Evolutionary conservation across 2,329 filamentous ascomycete species (phyloP).

Genomic region (Aspergillus awamori): DNA sequence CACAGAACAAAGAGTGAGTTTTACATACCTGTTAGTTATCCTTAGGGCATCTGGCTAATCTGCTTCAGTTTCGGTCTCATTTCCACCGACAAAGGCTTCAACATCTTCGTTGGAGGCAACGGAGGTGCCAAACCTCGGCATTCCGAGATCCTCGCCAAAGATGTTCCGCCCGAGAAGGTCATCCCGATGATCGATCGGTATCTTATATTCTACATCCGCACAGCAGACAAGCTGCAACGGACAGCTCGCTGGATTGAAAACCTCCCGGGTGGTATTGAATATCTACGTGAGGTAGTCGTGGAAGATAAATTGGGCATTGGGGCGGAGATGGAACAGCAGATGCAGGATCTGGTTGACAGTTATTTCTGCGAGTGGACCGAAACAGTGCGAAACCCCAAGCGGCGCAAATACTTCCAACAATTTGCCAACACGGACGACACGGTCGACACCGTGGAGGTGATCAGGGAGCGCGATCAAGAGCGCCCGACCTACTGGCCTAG

Average conservation of each 20-base stretch:
- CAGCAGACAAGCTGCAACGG: constrained; percentile 84
- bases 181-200: constrained; percentile 85
- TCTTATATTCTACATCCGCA: constrained; percentile 90
- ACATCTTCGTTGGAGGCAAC: constrained; percentile 88
- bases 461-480: constrained; percentile 71
- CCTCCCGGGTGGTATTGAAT: constrained; percentile 79
- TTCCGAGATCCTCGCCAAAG: constrained; percentile 80
- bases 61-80: constrained; percentile 76
- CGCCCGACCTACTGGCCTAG: constrained; percentile 78
- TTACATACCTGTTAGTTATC: no score
- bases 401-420: constrained; percentile 72
- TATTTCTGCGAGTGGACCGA: constrained; percentile 95
- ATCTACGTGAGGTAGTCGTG: constrained; percentile 79
- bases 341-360: constrained; percentile 78
- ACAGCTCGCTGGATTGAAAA: constrained; percentile 87
- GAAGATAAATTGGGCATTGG: constrained; percentile 85
- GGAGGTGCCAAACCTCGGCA: constrained; percentile 84
- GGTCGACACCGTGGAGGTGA: constrained; percentile 68
- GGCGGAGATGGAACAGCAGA: constrained; percentile 81
- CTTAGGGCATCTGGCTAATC: constrained; percentile 14
- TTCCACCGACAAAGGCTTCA: constrained; percentile 89
- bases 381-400: constrained; percentile 69
- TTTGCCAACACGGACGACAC: constrained; percentile 82
- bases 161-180: constrained; percentile 80
- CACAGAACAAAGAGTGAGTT: constrained; percentile 82